Conservation (phyloP, 352 stramenopile genomes). For the Pythium aristosporum region DNA sequence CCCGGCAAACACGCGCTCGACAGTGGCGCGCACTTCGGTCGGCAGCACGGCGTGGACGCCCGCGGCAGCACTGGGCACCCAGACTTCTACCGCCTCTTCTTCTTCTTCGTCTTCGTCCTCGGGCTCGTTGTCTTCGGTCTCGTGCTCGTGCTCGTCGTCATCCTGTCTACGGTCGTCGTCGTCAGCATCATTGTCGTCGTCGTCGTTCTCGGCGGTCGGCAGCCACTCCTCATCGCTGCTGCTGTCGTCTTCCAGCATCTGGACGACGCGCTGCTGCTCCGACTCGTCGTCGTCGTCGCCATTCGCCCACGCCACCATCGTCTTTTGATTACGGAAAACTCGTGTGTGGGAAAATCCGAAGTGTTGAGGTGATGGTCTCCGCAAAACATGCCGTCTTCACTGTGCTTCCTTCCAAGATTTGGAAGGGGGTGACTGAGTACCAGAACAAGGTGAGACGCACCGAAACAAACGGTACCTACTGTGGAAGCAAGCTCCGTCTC, state of each 20-base stretch:
- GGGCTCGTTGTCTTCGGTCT: constrained; percentile 24
- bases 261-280: background rate
- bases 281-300: constrained; percentile 15
- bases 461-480: too few relatives aligned
- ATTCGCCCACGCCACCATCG: constrained; percentile 16
- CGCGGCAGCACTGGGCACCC: constrained; percentile 21
- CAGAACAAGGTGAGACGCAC: constrained; percentile 7
- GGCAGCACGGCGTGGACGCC: constrained; percentile 40
- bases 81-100: constrained; percentile 22
- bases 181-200: constrained; percentile 27
- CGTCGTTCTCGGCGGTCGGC: constrained; percentile 14
- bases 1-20: constrained; percentile 70
- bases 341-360: background rate
- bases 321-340: background rate
- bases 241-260: constrained; percentile 5
- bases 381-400: background rate
- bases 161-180: constrained; percentile 21
- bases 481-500: background rate
- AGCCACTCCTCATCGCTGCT: constrained; percentile 23
- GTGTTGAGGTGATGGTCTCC: background rate
- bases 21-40: constrained; percentile 41
- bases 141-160: constrained; percentile 33
- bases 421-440: background rate
- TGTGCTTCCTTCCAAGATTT: constrained; percentile 22
- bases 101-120: constrained; percentile 35